Percentiles rank a stretch among this genome's conserved stretches.
These are phyloP conservation scores for Zizania palustris DNA, from an alignment of 202 grass and related monocot species.

Conservation along the genomic window DNA sequence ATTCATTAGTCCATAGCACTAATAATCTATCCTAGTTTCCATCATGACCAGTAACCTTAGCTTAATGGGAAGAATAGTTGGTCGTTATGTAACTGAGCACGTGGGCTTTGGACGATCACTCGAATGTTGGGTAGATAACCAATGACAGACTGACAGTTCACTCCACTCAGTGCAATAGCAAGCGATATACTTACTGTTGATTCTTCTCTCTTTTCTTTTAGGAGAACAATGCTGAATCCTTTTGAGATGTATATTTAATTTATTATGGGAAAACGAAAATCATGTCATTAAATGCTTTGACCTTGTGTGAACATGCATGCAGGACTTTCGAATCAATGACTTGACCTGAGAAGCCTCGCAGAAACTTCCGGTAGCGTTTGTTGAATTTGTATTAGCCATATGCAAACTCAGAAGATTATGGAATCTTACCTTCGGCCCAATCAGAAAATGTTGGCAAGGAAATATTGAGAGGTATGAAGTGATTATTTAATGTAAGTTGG, in stretches of 20 bases:
- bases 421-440: conserved; percentile 16
- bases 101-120: conserved; percentile 30
- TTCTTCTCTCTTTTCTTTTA: conserved; percentile 1
- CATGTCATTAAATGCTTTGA: conserved; percentile 15
- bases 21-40: conserved; percentile 29
- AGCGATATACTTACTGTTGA: background rate
- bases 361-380: conserved; percentile 21
- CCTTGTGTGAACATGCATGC: conserved; percentile 39
- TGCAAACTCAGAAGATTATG: background rate
- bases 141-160: background rate
- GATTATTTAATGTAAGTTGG: background rate
- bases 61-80: background rate
- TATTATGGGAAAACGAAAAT: background rate
- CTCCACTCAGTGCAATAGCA: background rate
- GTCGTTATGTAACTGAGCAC: background rate
- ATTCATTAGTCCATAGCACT: conserved; percentile 17
- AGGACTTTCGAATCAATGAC: conserved; percentile 31
- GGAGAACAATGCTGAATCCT: background rate
- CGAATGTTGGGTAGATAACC: conserved; percentile 5
- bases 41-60: background rate
- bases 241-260: background rate
- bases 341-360: conserved; percentile 20
- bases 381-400: background rate
- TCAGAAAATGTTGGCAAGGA: conserved; percentile 9
- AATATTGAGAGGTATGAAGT: background rate